Conservation (phyloP, 225 moss, liverwort and hornwort species). For the Neckera pumila region DNA sequence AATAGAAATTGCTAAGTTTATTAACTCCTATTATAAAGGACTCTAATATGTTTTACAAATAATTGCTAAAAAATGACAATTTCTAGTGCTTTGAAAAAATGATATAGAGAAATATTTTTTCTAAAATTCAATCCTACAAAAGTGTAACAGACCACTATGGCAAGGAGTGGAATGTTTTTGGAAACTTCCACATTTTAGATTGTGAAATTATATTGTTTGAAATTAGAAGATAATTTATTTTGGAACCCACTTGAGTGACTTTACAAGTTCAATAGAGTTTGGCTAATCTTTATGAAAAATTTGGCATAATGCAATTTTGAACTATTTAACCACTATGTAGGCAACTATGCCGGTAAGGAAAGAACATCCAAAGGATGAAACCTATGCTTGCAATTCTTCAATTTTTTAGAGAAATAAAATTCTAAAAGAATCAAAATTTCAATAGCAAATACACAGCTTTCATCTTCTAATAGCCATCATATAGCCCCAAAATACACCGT, state of each 20-base stretch:
- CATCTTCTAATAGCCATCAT: neutral
- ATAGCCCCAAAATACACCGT: rapidly evolving
- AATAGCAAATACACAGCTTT: neutral
- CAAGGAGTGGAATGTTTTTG: too few relatives aligned
- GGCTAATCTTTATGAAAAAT: too few relatives aligned
- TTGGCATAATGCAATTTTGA: neutral
- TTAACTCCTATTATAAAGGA: too few relatives aligned
- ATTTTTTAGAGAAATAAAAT: neutral
- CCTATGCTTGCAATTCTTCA: neutral
- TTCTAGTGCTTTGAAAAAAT: neutral
- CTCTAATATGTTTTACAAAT: rapidly evolving
- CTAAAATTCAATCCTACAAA: neutral
- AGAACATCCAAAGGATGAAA: neutral
- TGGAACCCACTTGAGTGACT: rapidly evolving
- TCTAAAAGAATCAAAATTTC: neutral
- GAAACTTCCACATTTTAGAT: neutral
- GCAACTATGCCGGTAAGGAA: too few relatives aligned
- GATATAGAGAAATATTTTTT: too few relatives aligned
- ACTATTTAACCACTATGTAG: rapidly evolving
- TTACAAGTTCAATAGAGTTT: neutral
- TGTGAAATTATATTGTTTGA: neutral
- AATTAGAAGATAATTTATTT: neutral
- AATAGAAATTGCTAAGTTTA: neutral
- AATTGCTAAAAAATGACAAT: neutral
- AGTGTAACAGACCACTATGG: neutral